Conservation (phyloP, 2,329 filamentous ascomycete species). For the Colletotrichum musae region DNA sequence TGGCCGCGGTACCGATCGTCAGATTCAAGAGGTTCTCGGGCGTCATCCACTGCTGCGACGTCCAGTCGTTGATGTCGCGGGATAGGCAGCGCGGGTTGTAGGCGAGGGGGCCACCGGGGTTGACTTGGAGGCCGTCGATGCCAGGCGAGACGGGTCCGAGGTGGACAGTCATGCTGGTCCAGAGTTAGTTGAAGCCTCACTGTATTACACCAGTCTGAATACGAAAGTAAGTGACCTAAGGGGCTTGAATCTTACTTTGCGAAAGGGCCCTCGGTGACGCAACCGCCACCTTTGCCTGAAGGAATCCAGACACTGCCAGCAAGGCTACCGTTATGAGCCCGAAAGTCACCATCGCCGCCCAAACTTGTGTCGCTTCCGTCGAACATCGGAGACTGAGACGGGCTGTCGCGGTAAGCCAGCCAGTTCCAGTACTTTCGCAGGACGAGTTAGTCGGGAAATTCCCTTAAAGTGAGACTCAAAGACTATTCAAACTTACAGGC, state of each 20-base stretch:
- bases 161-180: constrained; percentile 45
- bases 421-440: constrained; percentile 53
- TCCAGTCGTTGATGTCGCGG: constrained; percentile 47
- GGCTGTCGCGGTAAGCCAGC: constrained; percentile 47
- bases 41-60: constrained; percentile 43
- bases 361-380: constrained; percentile 57
- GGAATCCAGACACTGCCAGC: constrained; percentile 48
- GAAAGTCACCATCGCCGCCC: constrained; percentile 54
- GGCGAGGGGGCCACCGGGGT: constrained; percentile 21
- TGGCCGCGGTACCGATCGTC: constrained; percentile 41
- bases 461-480: not conserved
- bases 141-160: constrained; percentile 48
- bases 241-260: constrained; percentile 23
- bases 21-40: constrained; percentile 45
- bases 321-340: constrained; percentile 46
- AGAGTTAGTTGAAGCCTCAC: no score
- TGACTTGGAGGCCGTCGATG: constrained; percentile 22
- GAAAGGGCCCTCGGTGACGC: constrained; percentile 52
- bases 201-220: no score
- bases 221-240: no score
- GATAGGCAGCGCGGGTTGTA: constrained; percentile 52
- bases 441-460: not conserved
- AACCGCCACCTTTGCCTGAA: constrained; percentile 53
- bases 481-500: constrained; percentile 19
- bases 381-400: constrained; percentile 53